Evolutionary conservation across 148 eudicot genomes (phyloP), one percentile per base, ranked within the genome.

Genomic region (Vaccinium corymbosum): DNA sequence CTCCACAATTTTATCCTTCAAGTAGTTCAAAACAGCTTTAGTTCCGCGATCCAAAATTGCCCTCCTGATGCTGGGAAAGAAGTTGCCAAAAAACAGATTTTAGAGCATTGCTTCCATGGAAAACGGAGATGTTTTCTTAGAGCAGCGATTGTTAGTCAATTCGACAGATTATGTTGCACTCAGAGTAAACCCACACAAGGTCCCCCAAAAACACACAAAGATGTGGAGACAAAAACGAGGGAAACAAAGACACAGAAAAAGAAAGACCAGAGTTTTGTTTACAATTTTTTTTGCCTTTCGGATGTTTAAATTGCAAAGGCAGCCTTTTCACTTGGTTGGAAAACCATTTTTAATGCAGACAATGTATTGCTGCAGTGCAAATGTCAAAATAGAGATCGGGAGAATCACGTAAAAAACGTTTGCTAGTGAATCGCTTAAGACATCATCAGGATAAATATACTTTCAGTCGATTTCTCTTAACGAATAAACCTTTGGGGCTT

Each of bases 21-120:
- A 84, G 78, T 97, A 97, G 42, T 84, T 82, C 81, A 94, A 84
- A 82, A 96, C 83, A 68, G 91, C 95, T 92, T 97, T 97, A 81
- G 99, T 97, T 78, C 99, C 99, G 49, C 97, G 89, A 59, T 94
- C 97, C 91, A 97, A 81, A 74, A 97, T 94, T 11, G 98, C 49
- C 91, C 99, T 94, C 85, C 99, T 91, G 71, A 97, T 97, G 90
- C 99, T 97, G 93, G 81, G 85, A 19, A 86, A 87, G 42, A 78
- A 75, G 56, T 42, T 66, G 29, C 16, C 57, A 8, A 76, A 12
- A 75, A 76, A 77, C 17, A 42, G 32, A 83, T 83, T 25, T 61
- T 17, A 68, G 50, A 32, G 35, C 13, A 20, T 29, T 52, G 16
- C 50, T 5, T 32, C 70, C 57, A 51, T 53, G 70, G 19, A 17